Base-by-base conservation (phyloP, 768 basidiomycete species). In the Trametes meyenii region DNA sequence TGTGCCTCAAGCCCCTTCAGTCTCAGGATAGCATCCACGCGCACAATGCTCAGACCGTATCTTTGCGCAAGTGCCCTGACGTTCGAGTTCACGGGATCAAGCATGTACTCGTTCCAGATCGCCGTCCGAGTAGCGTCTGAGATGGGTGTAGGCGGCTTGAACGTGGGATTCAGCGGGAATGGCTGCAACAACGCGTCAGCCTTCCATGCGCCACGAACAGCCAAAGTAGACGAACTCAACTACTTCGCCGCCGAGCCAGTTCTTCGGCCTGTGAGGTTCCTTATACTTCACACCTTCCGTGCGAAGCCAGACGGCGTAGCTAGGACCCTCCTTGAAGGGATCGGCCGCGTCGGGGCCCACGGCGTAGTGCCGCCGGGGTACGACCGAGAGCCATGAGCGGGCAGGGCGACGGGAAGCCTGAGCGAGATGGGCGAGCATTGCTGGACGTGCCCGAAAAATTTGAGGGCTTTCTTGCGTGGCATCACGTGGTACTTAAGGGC, bases 81-180 rank as follows among this genome's bases (percentile, higher is more conserved):
- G 55, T 76, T 83, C 67, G 88, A 84, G 38, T 68, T 61, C 24
- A 78, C 62, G 0, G 88, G 89, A 65, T 90, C 75, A n/a, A 55
- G 42, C 77, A 89, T 82, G 72, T 83, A 90, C 23, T 80, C 75
- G 5, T 74, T 63, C 72, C 87, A 95, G 40, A 96, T 83, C 19
- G 71, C 71, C 0, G 79, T 76, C 44, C 86, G 82, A 42, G 83
- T 71, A 7, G 66, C 70, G 65, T 94, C 84, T 1, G 92, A 89
- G 49, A 92, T 75, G 5, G 94, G 93, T 6, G 84, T 73, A 12
- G 89, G 90, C 5, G 94, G 94, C 66, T 82, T 84, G 75, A 95
- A 96, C 1, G 89, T 85, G 5, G 85, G 85, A 69, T 96, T 96
- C 74, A 91, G 78, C 13, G 92, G 91, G 71, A 95, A 95, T 0